These are phyloP conservation scores for Amphibolis antarctica DNA, from an alignment of 106 monocot genomes.

Conservation along the genomic window DNA sequence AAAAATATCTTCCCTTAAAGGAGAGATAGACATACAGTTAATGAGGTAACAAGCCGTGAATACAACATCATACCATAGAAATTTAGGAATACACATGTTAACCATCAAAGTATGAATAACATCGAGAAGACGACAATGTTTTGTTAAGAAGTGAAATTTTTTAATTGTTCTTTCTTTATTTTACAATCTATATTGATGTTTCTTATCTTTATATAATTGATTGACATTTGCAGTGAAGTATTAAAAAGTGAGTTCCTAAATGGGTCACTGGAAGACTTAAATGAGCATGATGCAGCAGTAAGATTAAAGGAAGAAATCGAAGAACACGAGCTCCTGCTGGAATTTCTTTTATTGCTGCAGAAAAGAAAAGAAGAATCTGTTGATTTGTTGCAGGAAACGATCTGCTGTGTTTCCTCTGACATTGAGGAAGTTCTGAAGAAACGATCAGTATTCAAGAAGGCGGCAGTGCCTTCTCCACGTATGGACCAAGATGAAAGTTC, in stretches of 20 bases:
- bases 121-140: too few relatives aligned
- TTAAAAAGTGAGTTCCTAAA: constrained; percentile 84
- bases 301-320: constrained; percentile 65
- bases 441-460: constrained; percentile 22
- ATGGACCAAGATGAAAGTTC: neutral
- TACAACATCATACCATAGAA: too few relatives aligned
- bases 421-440: constrained; percentile 45
- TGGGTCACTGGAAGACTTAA: constrained; percentile 39
- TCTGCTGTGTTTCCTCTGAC: constrained; percentile 60
- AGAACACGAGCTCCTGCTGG: constrained; percentile 69
- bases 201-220: too few relatives aligned
- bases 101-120: too few relatives aligned
- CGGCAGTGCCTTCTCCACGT: constrained; percentile 4
- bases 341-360: constrained; percentile 61
- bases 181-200: too few relatives aligned
- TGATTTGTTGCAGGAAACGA: constrained; percentile 38
- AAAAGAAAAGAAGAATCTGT: constrained; percentile 55
- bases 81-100: too few relatives aligned
- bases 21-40: too few relatives aligned
- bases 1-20: too few relatives aligned
- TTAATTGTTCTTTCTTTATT: neutral
- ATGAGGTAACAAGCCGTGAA: too few relatives aligned
- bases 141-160: too few relatives aligned
- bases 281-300: constrained; percentile 60
- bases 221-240: constrained; percentile 40